Percentiles rank a stretch among this genome's conserved stretches.
These are phyloP conservation scores for Piper betle DNA, from an alignment of 164 flowering plant species.

Conservation along the genomic window DNA sequence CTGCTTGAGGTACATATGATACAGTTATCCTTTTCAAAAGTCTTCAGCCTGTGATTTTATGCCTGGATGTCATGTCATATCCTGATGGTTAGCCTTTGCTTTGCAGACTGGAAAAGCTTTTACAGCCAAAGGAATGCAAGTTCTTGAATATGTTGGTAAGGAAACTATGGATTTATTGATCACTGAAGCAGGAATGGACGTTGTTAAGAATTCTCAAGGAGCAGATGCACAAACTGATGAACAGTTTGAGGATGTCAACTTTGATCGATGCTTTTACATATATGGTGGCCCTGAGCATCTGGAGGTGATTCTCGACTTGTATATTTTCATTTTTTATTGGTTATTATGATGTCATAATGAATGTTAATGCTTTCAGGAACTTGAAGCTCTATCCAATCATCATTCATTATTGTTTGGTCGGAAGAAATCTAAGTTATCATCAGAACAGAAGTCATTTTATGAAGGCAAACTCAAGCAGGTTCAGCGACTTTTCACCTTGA, in stretches of 20 bases:
- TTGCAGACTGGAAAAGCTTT: conserved; percentile 86
- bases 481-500: conserved; percentile 59
- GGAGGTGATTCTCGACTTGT: conserved; percentile 39
- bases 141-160: conserved; percentile 82
- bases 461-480: conserved; percentile 78
- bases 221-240: conserved; percentile 30
- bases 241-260: conserved; percentile 74
- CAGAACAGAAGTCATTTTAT: conserved; percentile 64
- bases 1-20: conserved; percentile 48
- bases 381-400: conserved; percentile 91
- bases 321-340: conserved; percentile 4
- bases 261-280: conserved; percentile 93
- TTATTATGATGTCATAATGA: background rate
- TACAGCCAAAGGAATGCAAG: conserved; percentile 85
- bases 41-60: background rate
- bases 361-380: conserved; percentile 31
- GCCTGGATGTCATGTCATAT: background rate
- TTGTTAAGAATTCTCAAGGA: conserved; percentile 40
- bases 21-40: background rate
- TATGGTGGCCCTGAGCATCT: conserved; percentile 98
- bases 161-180: conserved; percentile 92
- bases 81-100: background rate
- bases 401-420: conserved; percentile 68
- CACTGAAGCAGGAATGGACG: conserved; percentile 70
- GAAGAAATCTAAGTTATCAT: conserved; percentile 64